These are phyloP conservation scores for Pichia sp. DNA, from an alignment of 1,139 yeast genomes.

Conservation along the genomic window DNA sequence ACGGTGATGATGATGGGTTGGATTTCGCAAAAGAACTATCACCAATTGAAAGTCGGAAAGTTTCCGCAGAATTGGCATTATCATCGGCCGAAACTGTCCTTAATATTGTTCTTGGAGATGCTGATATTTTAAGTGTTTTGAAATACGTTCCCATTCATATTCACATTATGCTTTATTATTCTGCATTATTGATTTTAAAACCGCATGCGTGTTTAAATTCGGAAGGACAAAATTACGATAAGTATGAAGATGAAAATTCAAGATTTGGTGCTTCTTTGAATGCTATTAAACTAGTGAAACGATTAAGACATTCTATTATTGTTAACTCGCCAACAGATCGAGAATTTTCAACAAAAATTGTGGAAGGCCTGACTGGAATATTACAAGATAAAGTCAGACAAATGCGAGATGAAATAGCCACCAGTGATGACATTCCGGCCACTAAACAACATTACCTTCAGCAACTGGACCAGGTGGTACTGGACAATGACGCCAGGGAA, in stretches of 20 bases:
- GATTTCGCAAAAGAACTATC: conserved; percentile 32
- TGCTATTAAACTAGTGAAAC: conserved; percentile 27
- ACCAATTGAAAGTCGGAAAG: conserved; percentile 34
- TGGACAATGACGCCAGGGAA: conserved; percentile 7
- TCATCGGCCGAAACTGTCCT: conserved; percentile 62
- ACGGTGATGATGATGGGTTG: conserved; percentile 22
- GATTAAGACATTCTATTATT: conserved; percentile 39
- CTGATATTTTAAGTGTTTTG: conserved; percentile 51
- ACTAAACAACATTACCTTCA: conserved; percentile 4
- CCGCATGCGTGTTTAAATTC: conserved; percentile 37
- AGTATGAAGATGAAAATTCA: conserved; percentile 8
- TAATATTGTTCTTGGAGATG: conserved; percentile 52
- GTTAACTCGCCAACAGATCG: conserved; percentile 50
- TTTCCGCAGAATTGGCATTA: conserved; percentile 44
- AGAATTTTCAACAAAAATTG: conserved; percentile 45
- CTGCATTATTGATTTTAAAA: conserved; percentile 51
- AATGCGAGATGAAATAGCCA: conserved; percentile 23
- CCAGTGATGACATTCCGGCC: no score
- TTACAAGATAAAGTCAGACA: conserved; percentile 35
- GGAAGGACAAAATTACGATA: conserved; percentile 4
- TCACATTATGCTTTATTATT: conserved; percentile 65
- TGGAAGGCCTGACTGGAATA: conserved; percentile 40
- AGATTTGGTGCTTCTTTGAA: conserved; percentile 22
- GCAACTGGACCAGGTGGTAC: conserved; percentile 2
- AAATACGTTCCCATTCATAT: conserved; percentile 66